Evolutionary conservation across 768 basidiomycete species (phyloP).

Genomic region (Suillus hirtellus): DNA sequence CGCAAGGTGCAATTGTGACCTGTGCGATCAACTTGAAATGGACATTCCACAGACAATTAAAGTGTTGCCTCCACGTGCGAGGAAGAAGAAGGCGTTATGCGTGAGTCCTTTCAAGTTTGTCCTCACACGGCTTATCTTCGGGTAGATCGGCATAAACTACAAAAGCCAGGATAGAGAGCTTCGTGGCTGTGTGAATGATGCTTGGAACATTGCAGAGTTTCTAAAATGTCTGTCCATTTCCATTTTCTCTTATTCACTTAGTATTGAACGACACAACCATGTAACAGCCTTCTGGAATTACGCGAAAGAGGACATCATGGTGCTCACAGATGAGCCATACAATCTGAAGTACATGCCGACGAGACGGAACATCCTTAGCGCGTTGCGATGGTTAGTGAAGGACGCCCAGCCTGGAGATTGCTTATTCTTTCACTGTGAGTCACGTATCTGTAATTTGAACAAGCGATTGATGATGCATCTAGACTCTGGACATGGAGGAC

Average conservation of each 20-base stretch:
- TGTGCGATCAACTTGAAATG: not conserved
- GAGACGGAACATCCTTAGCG: slow-evolving; percentile 46
- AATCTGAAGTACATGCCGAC: slow-evolving; percentile 43
- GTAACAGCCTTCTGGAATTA: slow-evolving; percentile 39
- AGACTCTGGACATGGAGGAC: slow-evolving; percentile 9
- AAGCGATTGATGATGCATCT: not conserved
- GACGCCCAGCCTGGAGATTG: slow-evolving; percentile 64
- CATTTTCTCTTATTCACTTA: not conserved
- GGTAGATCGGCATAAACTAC: slow-evolving; percentile 85
- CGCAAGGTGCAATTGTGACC: not conserved
- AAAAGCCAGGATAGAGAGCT: slow-evolving; percentile 59
- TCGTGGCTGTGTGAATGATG: slow-evolving; percentile 87
- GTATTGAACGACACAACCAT: not conserved
- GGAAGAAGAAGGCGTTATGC: slow-evolving; percentile 1
- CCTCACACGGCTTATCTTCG: not conserved
- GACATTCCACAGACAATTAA: no score
- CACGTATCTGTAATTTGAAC: not conserved
- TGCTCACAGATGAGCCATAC: slow-evolving; percentile 43
- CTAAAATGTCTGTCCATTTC: slow-evolving; percentile 28
- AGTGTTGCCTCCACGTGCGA: not conserved
- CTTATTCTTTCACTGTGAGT: slow-evolving; percentile 63
- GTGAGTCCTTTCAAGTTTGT: not conserved
- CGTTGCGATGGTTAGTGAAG: slow-evolving; percentile 59
- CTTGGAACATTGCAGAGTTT: slow-evolving; percentile 71
- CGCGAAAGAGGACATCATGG: slow-evolving; percentile 48